phyloP scores from a whole-genome alignment of 345 rosid genomes.

The Kandelia obovata region DNA sequence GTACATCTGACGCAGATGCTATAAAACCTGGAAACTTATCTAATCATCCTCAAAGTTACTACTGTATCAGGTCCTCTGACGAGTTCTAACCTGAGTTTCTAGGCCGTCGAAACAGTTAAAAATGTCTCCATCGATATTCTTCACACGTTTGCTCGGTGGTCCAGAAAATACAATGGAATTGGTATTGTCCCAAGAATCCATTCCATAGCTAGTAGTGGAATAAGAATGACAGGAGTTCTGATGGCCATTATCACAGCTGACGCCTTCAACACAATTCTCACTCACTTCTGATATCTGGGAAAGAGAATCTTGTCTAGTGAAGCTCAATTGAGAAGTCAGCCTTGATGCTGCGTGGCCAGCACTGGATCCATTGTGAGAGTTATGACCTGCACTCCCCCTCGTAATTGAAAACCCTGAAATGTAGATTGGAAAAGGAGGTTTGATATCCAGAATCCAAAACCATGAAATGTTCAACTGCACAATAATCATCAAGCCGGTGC shows the following conservation, averaged over 20 bases:
- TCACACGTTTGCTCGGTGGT: constrained; percentile 54
- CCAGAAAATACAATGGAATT: constrained; percentile 67
- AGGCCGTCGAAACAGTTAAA: constrained; percentile 48
- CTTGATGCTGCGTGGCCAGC: constrained; percentile 51
- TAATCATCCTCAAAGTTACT: no score
- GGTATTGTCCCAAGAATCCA: constrained; percentile 75
- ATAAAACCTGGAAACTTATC: not conserved
- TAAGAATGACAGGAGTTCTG: constrained; percentile 40
- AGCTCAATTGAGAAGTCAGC: constrained; percentile 77
- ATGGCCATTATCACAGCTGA: constrained; percentile 40
- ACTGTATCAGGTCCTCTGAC: not conserved
- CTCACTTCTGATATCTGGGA: constrained; percentile 72
- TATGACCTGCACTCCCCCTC: constrained; percentile 51
- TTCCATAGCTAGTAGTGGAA: constrained; percentile 50
- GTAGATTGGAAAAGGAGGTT: constrained; percentile 6
- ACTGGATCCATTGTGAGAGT: constrained; percentile 40
- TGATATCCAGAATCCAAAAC: not conserved
- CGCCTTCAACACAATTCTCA: constrained; percentile 50
- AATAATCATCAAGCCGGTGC: not conserved
- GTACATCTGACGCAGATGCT: not conserved
- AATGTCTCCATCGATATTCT: constrained; percentile 57
- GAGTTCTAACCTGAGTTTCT: constrained; percentile 76
- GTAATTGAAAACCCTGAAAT: constrained; percentile 63
- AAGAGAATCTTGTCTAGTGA: constrained; percentile 64
- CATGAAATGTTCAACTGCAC: not conserved